Evolutionary conservation across 495 filamentous ascomycete species (phyloP).

Genomic region (Glutinoglossum americanum): DNA sequence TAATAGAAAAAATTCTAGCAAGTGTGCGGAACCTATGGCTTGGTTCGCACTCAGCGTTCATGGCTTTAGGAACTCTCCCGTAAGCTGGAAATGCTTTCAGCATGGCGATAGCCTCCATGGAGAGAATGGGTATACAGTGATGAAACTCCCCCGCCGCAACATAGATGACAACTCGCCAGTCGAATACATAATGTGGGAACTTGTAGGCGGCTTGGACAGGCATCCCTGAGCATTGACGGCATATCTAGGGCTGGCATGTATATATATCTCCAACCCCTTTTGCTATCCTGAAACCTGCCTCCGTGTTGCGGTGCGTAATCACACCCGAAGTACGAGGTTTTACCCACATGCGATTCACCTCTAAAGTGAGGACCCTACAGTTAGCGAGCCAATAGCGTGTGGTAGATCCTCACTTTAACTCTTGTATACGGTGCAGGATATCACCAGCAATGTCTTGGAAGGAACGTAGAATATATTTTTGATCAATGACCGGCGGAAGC

Average conservation of each 20-base stretch:
- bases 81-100: background rate
- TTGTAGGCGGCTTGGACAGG: background rate
- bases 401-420: no score
- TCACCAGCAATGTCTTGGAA: no score
- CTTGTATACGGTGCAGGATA: no score
- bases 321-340: no score
- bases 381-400: no score
- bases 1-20: background rate
- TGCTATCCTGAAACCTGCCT: background rate
- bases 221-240: background rate
- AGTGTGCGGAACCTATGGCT: background rate
- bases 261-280: background rate
- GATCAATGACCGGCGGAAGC: no score
- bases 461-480: no score
- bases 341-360: no score
- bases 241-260: no score
- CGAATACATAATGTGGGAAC: background rate
- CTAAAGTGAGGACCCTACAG: no score
- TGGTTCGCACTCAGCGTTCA: conserved; percentile 3
- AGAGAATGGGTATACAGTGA: conserved; percentile 1
- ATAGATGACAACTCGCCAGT: background rate
- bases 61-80: background rate
- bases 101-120: background rate
- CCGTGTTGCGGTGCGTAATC: no score
- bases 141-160: background rate